Evolutionary conservation across 176 grass and related monocot species (phyloP).

Genomic region (Poa annua): DNA sequence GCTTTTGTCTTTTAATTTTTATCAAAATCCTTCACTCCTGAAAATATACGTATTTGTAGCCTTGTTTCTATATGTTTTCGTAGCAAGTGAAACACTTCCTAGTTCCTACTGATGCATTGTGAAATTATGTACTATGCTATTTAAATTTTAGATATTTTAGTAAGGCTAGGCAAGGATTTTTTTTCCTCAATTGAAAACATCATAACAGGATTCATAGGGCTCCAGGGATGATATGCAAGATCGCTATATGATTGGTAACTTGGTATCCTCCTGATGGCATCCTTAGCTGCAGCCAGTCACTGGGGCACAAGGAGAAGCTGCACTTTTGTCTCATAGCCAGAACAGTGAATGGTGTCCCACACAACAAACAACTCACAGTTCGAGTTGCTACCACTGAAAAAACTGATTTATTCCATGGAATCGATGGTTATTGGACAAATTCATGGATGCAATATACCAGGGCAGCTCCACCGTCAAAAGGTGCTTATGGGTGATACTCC

Average conservation of each 20-base stretch:
- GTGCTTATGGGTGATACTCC: slow-evolving; percentile 20
- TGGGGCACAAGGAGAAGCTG: slow-evolving; percentile 2
- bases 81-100: not conserved
- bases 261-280: slow-evolving; percentile 10
- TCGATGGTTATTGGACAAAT: not conserved
- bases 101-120: not conserved
- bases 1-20: slow-evolving; percentile 8
- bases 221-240: slow-evolving; percentile 9
- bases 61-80: not conserved
- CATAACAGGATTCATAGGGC: not conserved
- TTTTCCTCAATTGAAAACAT: not conserved
- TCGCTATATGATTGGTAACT: not conserved
- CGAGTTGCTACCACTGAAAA: slow-evolving; percentile 30
- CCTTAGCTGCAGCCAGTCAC: slow-evolving; percentile 2
- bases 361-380: slow-evolving; percentile 28
- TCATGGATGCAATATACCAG: slow-evolving; percentile 42
- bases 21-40: slow-evolving; percentile 5
- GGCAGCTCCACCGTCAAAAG: slow-evolving; percentile 30
- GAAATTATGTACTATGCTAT: not conserved
- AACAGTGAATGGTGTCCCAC: slow-evolving; percentile 22
- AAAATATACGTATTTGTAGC: slow-evolving; percentile 7
- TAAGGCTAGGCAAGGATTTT: not conserved
- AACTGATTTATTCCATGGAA: not conserved
- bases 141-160: slow-evolving; percentile 12
- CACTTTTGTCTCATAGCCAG: not conserved